Evolutionary conservation across 2,329 filamentous ascomycete species (phyloP), one percentile per base, ranked within the genome.

Genomic region (Botrytis fragariae): DNA sequence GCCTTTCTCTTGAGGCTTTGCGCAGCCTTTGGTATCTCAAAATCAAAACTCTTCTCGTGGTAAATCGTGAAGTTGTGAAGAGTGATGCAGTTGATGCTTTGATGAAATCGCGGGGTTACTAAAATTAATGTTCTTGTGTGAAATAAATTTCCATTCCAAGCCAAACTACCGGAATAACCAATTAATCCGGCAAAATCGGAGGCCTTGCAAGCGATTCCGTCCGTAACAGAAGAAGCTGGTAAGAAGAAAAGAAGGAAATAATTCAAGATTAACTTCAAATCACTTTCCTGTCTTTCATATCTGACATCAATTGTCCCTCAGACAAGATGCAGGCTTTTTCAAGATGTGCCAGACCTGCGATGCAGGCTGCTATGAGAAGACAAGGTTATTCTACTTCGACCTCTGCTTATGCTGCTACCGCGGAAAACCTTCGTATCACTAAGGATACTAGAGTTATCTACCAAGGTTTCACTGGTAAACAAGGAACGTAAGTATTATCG

Each of bases 381-480:
- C 91, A 94, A 83, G 85, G 87, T 79, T 97, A 97, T 87, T 91
- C 92, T 82, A 91, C 92, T 70, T 85, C 87, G 77, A 87, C 87
- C 75, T 89, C 90, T 78, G 89, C 89, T 76, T 95, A 95, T 83
- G 84, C 90, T 79, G 84, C 89, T 80, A 95, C 93, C 74, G 87
- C 91, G 82, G 86, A 91, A 81, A 98, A 98, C 88, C 90, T 98
- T 81, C 92, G 94, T 85, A 95, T 98, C 87, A 97, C 94, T 85
- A 83, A 87, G 83, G 91, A 98, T 79, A 99, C 96, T 80, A 97
- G 96, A 87, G 94, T 99, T 79, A 87, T 98, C 81, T 98, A 90
- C 87, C 96, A 99, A 87, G 96, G 96, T 79, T 98, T 98, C 85
- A 98, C 95, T 73, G 95, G 95, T 83, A 96, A 93, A 88, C 94